A percentile compares a stretch with the other conserved stretches of the same genome.
These are phyloP conservation scores for Lenwebbia sp. DNA, from an alignment of 345 rosid genomes.

Conservation along the genomic window DNA sequence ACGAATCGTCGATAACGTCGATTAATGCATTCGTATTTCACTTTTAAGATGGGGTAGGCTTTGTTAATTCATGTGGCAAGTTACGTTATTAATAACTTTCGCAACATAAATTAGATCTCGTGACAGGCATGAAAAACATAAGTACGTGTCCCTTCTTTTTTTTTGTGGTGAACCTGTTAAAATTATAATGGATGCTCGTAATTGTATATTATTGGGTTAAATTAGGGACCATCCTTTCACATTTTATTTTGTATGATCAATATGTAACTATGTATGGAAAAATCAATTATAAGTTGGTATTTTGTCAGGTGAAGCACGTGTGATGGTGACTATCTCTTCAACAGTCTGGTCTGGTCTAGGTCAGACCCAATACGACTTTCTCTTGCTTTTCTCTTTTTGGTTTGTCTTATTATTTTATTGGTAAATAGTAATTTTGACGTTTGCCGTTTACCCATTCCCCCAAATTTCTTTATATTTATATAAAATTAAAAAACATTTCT, in stretches of 20 bases:
- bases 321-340: neutral
- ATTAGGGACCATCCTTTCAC: too few species aligned
- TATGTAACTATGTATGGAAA: neutral
- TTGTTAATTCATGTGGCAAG: neutral
- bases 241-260: too few species aligned
- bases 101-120: neutral
- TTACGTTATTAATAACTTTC: neutral
- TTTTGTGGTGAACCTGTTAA: too few species aligned
- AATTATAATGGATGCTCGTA: too few species aligned
- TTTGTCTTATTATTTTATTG: neutral
- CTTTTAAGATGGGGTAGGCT: neutral
- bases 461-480: neutral
- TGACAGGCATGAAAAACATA: neutral
- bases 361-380: neutral
- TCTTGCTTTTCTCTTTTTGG: neutral
- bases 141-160: too few species aligned
- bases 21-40: accelerated
- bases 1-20: accelerated
- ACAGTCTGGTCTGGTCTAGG: neutral
- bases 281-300: neutral
- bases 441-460: neutral
- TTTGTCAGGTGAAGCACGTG: neutral
- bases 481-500: neutral
- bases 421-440: neutral
- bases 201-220: too few species aligned